These are phyloP conservation scores for Colletotrichum echinochloae DNA, from an alignment of 2,329 filamentous ascomycete genomes.

Conservation along the genomic window DNA sequence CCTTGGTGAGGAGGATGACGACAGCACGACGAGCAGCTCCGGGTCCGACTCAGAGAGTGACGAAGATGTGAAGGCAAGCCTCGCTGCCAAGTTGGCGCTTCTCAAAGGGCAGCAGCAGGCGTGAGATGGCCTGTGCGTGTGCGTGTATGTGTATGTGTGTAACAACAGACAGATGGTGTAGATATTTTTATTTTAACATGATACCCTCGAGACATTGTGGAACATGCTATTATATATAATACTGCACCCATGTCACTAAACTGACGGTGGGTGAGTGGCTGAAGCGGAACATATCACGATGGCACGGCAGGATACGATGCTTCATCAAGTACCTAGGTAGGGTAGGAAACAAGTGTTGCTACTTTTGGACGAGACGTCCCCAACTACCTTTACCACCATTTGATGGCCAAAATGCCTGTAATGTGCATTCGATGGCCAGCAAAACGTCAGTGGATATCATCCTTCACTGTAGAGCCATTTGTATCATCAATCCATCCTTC, in stretches of 20 bases:
- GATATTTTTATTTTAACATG: conserved; percentile 10
- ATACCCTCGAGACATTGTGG: conserved; percentile 20
- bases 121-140: not conserved
- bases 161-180: not conserved
- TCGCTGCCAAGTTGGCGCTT: conserved; percentile 37
- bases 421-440: conserved; percentile 10
- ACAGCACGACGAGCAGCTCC: conserved; percentile 56
- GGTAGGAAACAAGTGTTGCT: not conserved
- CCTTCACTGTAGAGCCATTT: conserved; percentile 30
- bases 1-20: conserved; percentile 50
- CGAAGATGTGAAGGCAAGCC: conserved; percentile 29
- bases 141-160: not conserved
- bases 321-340: not conserved
- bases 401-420: conserved; percentile 8
- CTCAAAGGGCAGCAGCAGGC: conserved; percentile 20
- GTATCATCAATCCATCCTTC: conserved; percentile 38
- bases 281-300: not conserved
- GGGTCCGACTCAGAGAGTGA: conserved; percentile 49
- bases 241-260: not conserved
- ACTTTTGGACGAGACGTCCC: conserved; percentile 1
- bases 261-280: not conserved
- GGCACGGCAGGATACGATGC: not conserved
- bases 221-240: not conserved
- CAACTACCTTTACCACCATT: not conserved
- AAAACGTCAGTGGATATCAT: conserved; percentile 15